Evolutionary conservation across 2,329 filamentous ascomycete species (phyloP), one percentile per base, ranked within the genome.

Genomic region (Huntiella moniliformis): DNA sequence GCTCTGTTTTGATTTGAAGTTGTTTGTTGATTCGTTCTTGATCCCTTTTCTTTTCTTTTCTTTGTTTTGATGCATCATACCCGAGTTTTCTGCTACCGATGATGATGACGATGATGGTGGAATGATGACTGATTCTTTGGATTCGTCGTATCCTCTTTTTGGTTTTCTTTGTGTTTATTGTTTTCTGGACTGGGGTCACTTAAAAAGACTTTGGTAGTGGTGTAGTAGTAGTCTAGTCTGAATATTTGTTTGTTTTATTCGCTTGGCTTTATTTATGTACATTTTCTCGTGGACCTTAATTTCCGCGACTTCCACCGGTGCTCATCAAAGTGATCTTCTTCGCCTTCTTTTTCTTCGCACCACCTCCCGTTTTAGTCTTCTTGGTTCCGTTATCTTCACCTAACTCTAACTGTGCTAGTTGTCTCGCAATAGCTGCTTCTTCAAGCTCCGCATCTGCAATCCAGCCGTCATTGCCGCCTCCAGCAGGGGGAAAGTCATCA

Each of bases 401-500:
- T 42, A 68, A 51, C 15, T 67, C 58, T 45, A 74, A 57, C 2
- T 71, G 71, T 54, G 76, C 68, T 55, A 77, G 65, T 58, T 77
- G 73, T 55, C 70, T 58, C 11, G 71, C 66, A 4, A 78, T 56
- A 46, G 85, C 79, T 1, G 73, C 70, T 3, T 64, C 63, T 1
- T 61, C 66, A 12, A 93, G 58, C 47, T 80, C 77, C 55, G 93
- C 83, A 1, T 79, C 84, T 54, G 82, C 78, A 12, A 88, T 65
- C 87, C 87, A 95, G 0, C 87, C 88, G 57, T 95, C 87, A 51
- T 86, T 75, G 2, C 60, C 50, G 57, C 57, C 10, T 45, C 50
- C 49, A 58, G 54, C 8, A 12, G 22, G 10, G 7, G 22, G 22
- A 28, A 28, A 28, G 1, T 28, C 22, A 28, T 28, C 22, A 16